Conservation (phyloP, 768 basidiomycete genomes). For the Podaxis sp. region DNA sequence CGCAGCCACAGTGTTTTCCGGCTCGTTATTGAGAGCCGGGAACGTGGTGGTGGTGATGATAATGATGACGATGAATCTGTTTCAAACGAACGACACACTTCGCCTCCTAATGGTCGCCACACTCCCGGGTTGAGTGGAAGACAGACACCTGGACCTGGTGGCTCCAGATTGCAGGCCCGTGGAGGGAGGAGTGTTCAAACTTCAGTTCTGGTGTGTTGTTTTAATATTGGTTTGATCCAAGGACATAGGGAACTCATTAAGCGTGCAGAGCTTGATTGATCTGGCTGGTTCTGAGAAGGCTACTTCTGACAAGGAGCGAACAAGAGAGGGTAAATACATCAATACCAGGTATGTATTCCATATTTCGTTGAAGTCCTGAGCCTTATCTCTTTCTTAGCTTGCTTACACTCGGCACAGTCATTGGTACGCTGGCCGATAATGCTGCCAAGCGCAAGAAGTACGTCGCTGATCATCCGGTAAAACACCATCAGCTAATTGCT, state of each 20-base stretch:
- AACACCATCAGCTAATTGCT: neutral
- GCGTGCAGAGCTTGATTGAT: conserved; percentile 81
- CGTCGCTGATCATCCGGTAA: conserved; percentile 15
- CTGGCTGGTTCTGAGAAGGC: conserved; percentile 96
- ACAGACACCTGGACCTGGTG: conserved; percentile 45
- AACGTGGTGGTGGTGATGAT: conserved; percentile 51
- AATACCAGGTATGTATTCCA: conserved; percentile 66
- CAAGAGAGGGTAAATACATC: conserved; percentile 96
- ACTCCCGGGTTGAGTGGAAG: conserved; percentile 50
- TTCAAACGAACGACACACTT: conserved; percentile 38
- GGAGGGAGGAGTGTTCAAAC: conserved; percentile 80
- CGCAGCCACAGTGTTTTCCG: conserved; percentile 94
- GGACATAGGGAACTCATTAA: conserved; percentile 7
- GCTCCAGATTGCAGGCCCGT: conserved; percentile 70
- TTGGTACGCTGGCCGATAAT: conserved; percentile 89
- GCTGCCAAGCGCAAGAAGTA: conserved; percentile 72
- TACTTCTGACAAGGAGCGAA: conserved; percentile 92
- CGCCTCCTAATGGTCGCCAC: conserved; percentile 31
- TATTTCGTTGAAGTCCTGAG: neutral
- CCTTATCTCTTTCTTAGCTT: conserved; percentile 47
- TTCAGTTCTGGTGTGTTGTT: conserved; percentile 60
- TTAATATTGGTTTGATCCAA: neutral
- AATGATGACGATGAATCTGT: conserved; percentile 50
- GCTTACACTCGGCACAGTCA: conserved; percentile 90
- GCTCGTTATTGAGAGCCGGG: conserved; percentile 87